These are phyloP conservation scores for Vigna unguiculata DNA, from an alignment of 306 rosid species.

Conservation along the genomic window DNA sequence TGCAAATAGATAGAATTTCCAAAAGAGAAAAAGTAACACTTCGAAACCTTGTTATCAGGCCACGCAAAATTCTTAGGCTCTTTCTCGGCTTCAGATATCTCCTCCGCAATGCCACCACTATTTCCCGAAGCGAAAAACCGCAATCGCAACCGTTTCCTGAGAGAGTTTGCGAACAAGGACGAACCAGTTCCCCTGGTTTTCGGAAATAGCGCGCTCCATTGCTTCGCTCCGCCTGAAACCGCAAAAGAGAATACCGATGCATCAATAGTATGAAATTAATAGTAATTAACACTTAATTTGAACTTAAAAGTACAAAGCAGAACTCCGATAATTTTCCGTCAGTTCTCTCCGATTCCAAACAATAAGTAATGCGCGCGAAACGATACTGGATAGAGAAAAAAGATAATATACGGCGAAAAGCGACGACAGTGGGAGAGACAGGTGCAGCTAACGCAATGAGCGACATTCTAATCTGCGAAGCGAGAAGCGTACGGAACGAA, in stretches of 20 bases:
- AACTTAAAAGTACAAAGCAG: background rate
- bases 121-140: slow-evolving; percentile 53
- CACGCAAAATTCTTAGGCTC: slow-evolving; percentile 62
- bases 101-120: slow-evolving; percentile 51
- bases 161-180: slow-evolving; percentile 45
- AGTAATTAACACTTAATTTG: background rate
- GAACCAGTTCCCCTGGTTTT: slow-evolving; percentile 45
- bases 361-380: background rate
- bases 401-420: slow-evolving; percentile 54
- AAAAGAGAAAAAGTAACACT: background rate
- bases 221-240: slow-evolving; percentile 59
- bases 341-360: slow-evolving; percentile 18
- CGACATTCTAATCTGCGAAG: slow-evolving; percentile 42
- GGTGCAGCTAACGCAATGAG: slow-evolving; percentile 56
- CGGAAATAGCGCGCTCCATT: slow-evolving; percentile 52
- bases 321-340: background rate
- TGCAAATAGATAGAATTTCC: background rate
- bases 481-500: background rate
- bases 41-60: slow-evolving; percentile 71
- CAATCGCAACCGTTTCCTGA: slow-evolving; percentile 44
- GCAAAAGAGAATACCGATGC: background rate
- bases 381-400: background rate
- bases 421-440: slow-evolving; percentile 48
- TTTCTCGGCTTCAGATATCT: slow-evolving; percentile 55
- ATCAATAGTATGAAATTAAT: background rate